Base-by-base conservation (phyloP, 1,284 basidiomycete genomes). In the Heliocybe sulcata region DNA sequence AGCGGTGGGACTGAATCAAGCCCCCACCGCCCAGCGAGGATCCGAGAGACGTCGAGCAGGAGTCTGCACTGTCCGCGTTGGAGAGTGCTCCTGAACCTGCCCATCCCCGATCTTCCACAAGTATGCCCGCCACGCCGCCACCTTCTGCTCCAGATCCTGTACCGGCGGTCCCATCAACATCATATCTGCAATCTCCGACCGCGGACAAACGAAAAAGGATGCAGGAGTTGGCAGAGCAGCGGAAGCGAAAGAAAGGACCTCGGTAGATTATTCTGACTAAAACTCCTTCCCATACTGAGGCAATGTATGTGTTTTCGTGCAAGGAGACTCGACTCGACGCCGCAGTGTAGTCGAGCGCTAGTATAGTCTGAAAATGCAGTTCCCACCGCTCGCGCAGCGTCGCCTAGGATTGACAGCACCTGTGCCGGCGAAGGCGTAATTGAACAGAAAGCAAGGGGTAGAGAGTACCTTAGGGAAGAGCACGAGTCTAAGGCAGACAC, bases 121-220 rank as follows among this genome's bases (percentile, higher is more conserved):
- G 26, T 8, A 56, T 57, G 0, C 58, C 57, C 23, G 53, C 58
- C 3, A 22, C 50, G 47, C 29, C 20, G 42, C 57, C 25, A 54
- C 23, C 23, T 55, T 47, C 11, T 23, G 55, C 1, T 31, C 54
- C 26, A 6, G 20, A 50, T 51, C 1, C 51, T 52, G 1, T 29
- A 49, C 10, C 56, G 55, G 0, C 51, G 45, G 22, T 60, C n/a
- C 55, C 61, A 12, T 51, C 60, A 14, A 57, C 60, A 12, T 60
- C 63, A 6, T 74, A 71, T 58, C 56, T 64, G 1, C 52, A 64
- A 31, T 72, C 71, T 6, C 72, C 73, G 2, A 56, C 56, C 1
- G 60, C 62, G 26, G 70, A 68, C 51, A 77, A 76, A 60, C 63
- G 73, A 49, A 69, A 67, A 61, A 62, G 65, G 42, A 55, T 76